These are phyloP conservation scores for Pseudotsuga menziesii DNA, from an alignment of 75 land plant species.

Conservation along the genomic window DNA sequence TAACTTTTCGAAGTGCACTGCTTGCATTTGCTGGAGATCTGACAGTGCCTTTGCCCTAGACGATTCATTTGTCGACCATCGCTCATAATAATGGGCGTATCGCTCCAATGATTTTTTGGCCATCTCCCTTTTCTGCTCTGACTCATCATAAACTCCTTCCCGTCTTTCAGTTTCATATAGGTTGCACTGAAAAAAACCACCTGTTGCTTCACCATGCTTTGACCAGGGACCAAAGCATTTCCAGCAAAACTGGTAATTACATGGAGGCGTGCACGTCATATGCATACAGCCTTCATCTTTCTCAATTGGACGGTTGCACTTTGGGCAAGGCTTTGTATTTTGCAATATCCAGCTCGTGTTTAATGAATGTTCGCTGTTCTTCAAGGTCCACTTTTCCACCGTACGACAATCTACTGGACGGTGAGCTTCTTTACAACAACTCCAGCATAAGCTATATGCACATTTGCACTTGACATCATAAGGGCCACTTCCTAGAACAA, in stretches of 20 bases:
- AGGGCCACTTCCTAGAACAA: constrained; percentile 54
- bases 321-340: too few species aligned
- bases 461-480: constrained; percentile 85
- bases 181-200: neutral
- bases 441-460: constrained; percentile 84
- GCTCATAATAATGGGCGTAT: constrained; percentile 89
- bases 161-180: too few species aligned
- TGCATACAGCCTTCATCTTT: constrained; percentile 99
- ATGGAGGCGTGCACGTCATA: too few species aligned
- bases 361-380: constrained; percentile 91
- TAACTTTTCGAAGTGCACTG: constrained; percentile 73
- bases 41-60: too few species aligned
- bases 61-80: too few species aligned
- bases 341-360: constrained; percentile 97
- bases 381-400: constrained; percentile 85
- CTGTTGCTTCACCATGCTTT: neutral
- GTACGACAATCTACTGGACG: too few species aligned
- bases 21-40: too few species aligned
- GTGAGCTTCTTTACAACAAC: constrained; percentile 87
- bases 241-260: constrained; percentile 98
- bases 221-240: constrained; percentile 19
- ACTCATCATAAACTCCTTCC: too few species aligned
- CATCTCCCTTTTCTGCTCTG: too few species aligned
- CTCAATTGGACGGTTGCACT: constrained; percentile 97
- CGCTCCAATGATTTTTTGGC: too few species aligned